Percentiles rank a stretch among this genome's conserved stretches.
These are phyloP conservation scores for Mycena venus DNA, from an alignment of 768 basidiomycete species.

Conservation along the genomic window DNA sequence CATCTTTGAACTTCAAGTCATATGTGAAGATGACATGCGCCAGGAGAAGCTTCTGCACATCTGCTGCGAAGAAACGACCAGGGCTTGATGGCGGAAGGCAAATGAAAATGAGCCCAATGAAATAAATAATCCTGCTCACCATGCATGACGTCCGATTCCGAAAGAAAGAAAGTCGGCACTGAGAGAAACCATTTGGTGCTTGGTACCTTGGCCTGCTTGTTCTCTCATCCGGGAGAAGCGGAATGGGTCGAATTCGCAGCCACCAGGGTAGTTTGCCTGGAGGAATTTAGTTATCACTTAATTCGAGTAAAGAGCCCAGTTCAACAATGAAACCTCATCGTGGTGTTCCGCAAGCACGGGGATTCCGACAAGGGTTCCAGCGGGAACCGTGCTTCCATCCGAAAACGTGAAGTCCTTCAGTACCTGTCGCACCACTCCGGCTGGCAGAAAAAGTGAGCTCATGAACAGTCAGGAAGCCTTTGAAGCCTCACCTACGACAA, in stretches of 20 bases:
- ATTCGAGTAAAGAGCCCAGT: too few species aligned
- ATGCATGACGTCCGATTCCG: slow-evolving; percentile 52
- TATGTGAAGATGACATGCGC: slow-evolving; percentile 52
- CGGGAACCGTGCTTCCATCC: slow-evolving; percentile 56
- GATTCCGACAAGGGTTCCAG: slow-evolving; percentile 50
- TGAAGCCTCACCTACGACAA: slow-evolving; percentile 5
- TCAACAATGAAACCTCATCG: slow-evolving; percentile 25
- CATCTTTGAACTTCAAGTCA: slow-evolving; percentile 46
- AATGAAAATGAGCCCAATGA: background rate
- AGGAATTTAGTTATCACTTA: background rate
- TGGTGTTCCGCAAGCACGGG: slow-evolving; percentile 47
- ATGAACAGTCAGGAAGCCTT: too few species aligned
- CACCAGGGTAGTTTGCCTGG: slow-evolving; percentile 45
- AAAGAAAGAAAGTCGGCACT: slow-evolving; percentile 48
- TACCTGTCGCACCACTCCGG: slow-evolving; percentile 45
- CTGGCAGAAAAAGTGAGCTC: slow-evolving; percentile 20
- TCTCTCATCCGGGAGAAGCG: slow-evolving; percentile 51
- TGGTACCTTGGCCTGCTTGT: slow-evolving; percentile 35
- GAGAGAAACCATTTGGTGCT: slow-evolving; percentile 45
- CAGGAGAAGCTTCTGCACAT: slow-evolving; percentile 55
- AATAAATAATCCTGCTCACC: slow-evolving; percentile 24
- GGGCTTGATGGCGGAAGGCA: slow-evolving; percentile 38
- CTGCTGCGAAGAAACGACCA: slow-evolving; percentile 57
- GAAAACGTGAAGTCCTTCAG: slow-evolving; percentile 57
- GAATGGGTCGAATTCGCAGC: slow-evolving; percentile 56